Evolutionary conservation across 805 yeast genomes (phyloP).

Genomic region (Suhomyces sp.): DNA sequence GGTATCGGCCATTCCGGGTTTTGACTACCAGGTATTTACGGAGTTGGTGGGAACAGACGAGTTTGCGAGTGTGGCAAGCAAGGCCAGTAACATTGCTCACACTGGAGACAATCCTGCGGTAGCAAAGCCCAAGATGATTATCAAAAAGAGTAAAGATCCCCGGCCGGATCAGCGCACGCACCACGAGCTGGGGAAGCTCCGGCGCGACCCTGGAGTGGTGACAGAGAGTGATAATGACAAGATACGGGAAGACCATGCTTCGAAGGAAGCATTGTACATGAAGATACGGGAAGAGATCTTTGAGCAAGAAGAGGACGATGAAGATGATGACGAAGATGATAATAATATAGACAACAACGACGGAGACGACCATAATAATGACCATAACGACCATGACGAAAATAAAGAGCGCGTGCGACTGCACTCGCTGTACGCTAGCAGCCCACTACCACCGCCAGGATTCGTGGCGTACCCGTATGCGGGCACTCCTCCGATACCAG

Average conservation of each 20-base stretch:
- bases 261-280: constrained; percentile 43
- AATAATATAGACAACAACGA: not conserved
- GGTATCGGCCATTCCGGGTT: constrained; percentile 14
- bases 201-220: not conserved
- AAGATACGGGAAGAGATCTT: constrained; percentile 40
- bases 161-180: not conserved
- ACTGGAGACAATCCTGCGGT: not conserved
- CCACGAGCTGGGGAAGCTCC: not conserved
- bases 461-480: constrained; percentile 2
- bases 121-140: constrained; percentile 14
- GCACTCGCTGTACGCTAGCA: not conserved
- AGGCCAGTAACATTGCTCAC: not conserved
- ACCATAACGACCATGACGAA: not conserved
- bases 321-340: constrained; percentile 8
- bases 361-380: not conserved
- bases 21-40: constrained; percentile 12
- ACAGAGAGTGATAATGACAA: constrained; percentile 11
- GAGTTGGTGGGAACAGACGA: constrained; percentile 1
- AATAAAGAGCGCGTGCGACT: not conserved
- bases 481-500: constrained; percentile 1
- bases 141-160: constrained; percentile 9
- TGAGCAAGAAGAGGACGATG: constrained; percentile 14
- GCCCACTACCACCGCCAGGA: not conserved
- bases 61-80: not conserved
- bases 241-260: constrained; percentile 33